Percentiles rank a stretch among this genome's conserved stretches.
Evolutionary conservation across 371 early-diverging fungal species (phyloP).

Genomic region (Chytridiales sp.): DNA sequence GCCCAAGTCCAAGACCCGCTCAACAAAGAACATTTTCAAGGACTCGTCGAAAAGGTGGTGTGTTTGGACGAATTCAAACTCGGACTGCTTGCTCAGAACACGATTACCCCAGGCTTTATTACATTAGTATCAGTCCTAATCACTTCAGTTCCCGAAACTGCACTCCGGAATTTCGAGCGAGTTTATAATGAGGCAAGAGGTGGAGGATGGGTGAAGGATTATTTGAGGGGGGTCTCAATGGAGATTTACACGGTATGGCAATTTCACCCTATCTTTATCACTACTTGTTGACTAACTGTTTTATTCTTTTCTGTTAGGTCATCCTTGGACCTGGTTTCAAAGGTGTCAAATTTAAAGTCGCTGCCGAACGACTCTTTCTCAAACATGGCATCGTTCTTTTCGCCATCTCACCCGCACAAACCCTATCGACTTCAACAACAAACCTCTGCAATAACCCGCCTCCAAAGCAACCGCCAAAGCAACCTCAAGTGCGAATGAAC

Average conservation of each 20-base stretch:
- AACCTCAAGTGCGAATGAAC: slow-evolving; percentile 56
- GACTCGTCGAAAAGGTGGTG: slow-evolving; percentile 61
- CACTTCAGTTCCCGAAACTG: slow-evolving; percentile 57
- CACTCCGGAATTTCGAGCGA: slow-evolving; percentile 24
- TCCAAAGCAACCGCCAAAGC: too few species aligned
- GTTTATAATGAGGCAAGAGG: slow-evolving; percentile 3
- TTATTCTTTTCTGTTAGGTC: slow-evolving; percentile 3
- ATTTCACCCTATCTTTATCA: not conserved
- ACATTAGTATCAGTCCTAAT: slow-evolving; percentile 59
- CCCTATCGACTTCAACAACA: not conserved
- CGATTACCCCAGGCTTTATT: slow-evolving; percentile 60
- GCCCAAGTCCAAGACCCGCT: slow-evolving; percentile 65
- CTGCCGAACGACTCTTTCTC: slow-evolving; percentile 51
- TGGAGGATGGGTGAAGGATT: slow-evolving; percentile 57
- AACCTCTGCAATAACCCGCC: slow-evolving; percentile 3
- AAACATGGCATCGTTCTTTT: slow-evolving; percentile 57
- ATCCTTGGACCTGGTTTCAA: slow-evolving; percentile 44
- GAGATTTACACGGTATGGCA: slow-evolving; percentile 61
- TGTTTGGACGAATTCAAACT: slow-evolving; percentile 72
- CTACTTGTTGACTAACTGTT: not conserved
- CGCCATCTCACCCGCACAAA: slow-evolving; percentile 44
- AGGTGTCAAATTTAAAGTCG: slow-evolving; percentile 54
- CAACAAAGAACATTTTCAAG: slow-evolving; percentile 65
- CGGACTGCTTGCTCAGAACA: slow-evolving; percentile 65
- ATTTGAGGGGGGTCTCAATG: slow-evolving; percentile 55